Percentiles rank a stretch among this genome's conserved stretches.
Evolutionary conservation across 1,139 yeast genomes (phyloP).

Genomic region (Scheffersomyces titani): DNA sequence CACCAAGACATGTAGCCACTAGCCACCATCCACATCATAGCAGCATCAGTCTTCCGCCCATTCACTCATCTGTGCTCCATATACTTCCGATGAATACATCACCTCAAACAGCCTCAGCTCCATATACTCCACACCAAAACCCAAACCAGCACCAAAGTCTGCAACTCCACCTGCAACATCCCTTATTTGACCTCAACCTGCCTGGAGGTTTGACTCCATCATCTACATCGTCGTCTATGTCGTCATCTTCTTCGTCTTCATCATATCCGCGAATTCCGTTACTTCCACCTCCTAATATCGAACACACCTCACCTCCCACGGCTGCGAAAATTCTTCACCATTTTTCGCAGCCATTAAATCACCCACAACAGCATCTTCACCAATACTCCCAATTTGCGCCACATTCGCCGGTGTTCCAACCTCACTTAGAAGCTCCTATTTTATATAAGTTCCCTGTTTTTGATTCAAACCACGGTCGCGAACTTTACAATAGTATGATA

Average conservation of each 20-base stretch:
- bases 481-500: not conserved
- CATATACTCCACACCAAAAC: not conserved
- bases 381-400: not conserved
- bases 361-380: not conserved
- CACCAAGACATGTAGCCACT: not conserved
- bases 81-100: not conserved
- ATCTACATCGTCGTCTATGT: not conserved
- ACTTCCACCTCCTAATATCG: not conserved
- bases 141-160: not conserved
- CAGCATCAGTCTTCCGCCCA: not conserved
- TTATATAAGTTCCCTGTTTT: not conserved
- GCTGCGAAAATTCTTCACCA: not conserved
- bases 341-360: not conserved
- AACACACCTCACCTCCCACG: not conserved
- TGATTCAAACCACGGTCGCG: not conserved
- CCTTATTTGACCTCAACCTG: not conserved
- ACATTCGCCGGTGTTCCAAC: not conserved
- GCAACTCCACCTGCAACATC: not conserved
- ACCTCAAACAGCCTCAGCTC: not conserved
- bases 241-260: not conserved
- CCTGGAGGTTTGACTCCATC: not conserved
- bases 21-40: not conserved
- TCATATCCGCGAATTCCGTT: not conserved
- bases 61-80: not conserved
- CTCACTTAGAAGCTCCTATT: not conserved